These are phyloP conservation scores for Xerocomellus intermedius DNA, from an alignment of 768 basidiomycete genomes.

Conservation along the genomic window DNA sequence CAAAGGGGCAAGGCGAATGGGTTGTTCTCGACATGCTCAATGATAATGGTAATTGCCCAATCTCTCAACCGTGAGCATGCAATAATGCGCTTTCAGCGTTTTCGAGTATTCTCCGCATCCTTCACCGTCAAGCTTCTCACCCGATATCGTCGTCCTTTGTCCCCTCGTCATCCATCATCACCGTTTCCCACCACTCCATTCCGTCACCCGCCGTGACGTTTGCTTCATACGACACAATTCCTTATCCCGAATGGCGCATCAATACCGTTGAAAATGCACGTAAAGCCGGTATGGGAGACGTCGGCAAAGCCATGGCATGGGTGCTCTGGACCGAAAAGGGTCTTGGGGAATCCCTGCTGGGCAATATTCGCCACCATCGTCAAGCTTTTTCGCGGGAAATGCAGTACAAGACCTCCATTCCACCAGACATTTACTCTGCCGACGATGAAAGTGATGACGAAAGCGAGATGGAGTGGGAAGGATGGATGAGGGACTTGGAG, in stretches of 20 bases:
- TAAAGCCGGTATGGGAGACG: slow-evolving; percentile 57
- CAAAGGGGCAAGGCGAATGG: slow-evolving; percentile 41
- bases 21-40: slow-evolving; percentile 52
- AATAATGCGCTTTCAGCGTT: slow-evolving; percentile 36
- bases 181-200: slow-evolving; percentile 45
- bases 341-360: slow-evolving; percentile 15
- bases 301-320: slow-evolving; percentile 53
- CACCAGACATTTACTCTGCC: slow-evolving; percentile 11
- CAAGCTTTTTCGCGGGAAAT: slow-evolving; percentile 24
- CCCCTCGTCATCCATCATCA: slow-evolving; percentile 46
- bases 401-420: slow-evolving; percentile 16
- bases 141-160: slow-evolving; percentile 44
- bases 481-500: slow-evolving; percentile 60
- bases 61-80: background rate
- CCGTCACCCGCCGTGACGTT: slow-evolving; percentile 8
- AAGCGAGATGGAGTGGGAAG: slow-evolving; percentile 64
- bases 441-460: slow-evolving; percentile 42
- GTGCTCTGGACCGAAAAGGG: slow-evolving; percentile 35
- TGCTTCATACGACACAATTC: slow-evolving; percentile 38
- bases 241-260: slow-evolving; percentile 68
- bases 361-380: slow-evolving; percentile 24
- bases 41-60: slow-evolving; percentile 37
- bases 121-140: slow-evolving; percentile 43
- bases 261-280: slow-evolving; percentile 50
- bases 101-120: slow-evolving; percentile 49